Evolutionary conservation across 805 yeast genomes (phyloP).

Genomic region (Lachancea kluyveri): DNA sequence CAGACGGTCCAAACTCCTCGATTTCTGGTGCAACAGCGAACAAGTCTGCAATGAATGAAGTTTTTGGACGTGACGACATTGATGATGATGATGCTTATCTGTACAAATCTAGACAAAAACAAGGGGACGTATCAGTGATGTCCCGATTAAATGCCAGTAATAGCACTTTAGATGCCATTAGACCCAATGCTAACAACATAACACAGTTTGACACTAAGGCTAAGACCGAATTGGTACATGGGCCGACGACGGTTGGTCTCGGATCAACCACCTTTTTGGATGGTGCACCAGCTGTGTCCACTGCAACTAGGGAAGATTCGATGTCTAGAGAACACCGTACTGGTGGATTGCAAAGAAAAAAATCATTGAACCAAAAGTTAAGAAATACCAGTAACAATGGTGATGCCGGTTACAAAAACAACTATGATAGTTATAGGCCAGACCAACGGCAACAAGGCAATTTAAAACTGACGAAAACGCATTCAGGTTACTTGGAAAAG

Average conservation of each 20-base stretch:
- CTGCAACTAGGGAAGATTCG: conserved; percentile 36
- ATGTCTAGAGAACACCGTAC: conserved; percentile 28
- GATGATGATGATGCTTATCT: conserved; percentile 45
- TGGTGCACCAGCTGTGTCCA: conserved; percentile 84
- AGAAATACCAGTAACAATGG: conserved; percentile 20
- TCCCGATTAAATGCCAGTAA: conserved; percentile 13
- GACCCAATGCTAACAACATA: conserved; percentile 42
- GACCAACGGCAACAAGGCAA: no score
- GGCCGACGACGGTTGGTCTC: conserved; percentile 77
- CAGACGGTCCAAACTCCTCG: conserved; percentile 87
- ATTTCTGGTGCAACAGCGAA: conserved; percentile 66
- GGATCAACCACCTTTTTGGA: conserved; percentile 91
- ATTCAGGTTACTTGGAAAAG: conserved; percentile 18
- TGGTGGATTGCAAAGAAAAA: conserved; percentile 74
- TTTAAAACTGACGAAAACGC: conserved; percentile 15
- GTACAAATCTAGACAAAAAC: conserved; percentile 10
- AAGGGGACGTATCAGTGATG: neutral
- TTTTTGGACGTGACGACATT: conserved; percentile 59
- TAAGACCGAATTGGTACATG: conserved; percentile 73
- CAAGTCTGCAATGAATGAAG: conserved; percentile 61
- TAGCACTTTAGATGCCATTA: conserved; percentile 37
- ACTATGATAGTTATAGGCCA: conserved; percentile 10
- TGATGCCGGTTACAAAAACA: conserved; percentile 7
- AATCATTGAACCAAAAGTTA: conserved; percentile 70
- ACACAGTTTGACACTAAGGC: conserved; percentile 64